Evolutionary conservation across 1,284 basidiomycete species (phyloP).

Genomic region (Violaceomyces palustris): DNA sequence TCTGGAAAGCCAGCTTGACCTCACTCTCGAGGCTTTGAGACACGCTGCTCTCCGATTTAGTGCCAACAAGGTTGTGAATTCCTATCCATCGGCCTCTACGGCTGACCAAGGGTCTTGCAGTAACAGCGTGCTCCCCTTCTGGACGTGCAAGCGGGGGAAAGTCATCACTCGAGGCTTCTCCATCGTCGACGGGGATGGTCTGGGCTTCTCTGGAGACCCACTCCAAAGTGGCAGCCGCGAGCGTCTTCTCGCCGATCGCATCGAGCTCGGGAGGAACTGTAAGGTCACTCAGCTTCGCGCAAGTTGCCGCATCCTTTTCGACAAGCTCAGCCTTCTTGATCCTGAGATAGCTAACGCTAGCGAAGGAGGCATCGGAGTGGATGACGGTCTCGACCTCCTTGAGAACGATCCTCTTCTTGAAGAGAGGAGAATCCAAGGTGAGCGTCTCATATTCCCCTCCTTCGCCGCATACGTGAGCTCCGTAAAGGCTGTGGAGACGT

Average conservation of each 20-base stretch:
- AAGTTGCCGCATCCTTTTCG: slow-evolving; percentile 16
- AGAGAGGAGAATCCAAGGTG: slow-evolving; percentile 83
- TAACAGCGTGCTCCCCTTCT: too few relatives aligned
- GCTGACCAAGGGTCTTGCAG: too few relatives aligned
- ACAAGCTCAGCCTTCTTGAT: slow-evolving; percentile 28
- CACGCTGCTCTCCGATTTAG: too few relatives aligned
- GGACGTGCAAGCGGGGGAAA: too few relatives aligned
- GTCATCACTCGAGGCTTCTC: too few relatives aligned
- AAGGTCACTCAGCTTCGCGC: slow-evolving; percentile 3
- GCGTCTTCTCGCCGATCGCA: slow-evolving; percentile 11
- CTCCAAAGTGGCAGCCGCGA: too few relatives aligned
- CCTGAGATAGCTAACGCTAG: slow-evolving; percentile 43
- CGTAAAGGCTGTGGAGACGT: slow-evolving; percentile 73
- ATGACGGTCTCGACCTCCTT: slow-evolving; percentile 35
- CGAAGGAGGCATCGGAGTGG: slow-evolving; percentile 42
- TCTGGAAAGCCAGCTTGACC: too few relatives aligned
- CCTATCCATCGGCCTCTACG: too few relatives aligned
- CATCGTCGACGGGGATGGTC: too few relatives aligned
- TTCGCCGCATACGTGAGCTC: slow-evolving; percentile 91
- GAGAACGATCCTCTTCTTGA: slow-evolving; percentile 70
- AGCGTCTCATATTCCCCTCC: slow-evolving; percentile 97
- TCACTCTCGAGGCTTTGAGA: too few relatives aligned
- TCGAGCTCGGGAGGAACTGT: slow-evolving; percentile 22
- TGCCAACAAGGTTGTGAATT: too few relatives aligned
- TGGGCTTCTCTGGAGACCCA: too few relatives aligned